These are phyloP conservation scores for Boletus rubropictus DNA, from an alignment of 768 basidiomycete genomes.

Conservation along the genomic window DNA sequence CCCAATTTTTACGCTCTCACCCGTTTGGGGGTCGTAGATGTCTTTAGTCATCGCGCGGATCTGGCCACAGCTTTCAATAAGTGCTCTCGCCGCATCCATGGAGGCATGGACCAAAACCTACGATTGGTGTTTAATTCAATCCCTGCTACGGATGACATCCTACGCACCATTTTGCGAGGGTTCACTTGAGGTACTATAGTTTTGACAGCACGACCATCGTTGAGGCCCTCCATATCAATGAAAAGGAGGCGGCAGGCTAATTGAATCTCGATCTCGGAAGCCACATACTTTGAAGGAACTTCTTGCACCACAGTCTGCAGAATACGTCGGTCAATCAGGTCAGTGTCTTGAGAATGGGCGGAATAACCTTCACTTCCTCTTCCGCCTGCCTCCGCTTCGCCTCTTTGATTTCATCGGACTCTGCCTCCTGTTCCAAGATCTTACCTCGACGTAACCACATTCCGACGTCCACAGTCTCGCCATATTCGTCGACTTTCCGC, in stretches of 20 bases:
- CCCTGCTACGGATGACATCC: not conserved
- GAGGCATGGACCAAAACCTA: slow-evolving; percentile 89
- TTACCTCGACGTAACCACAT: slow-evolving; percentile 94
- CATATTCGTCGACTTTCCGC: slow-evolving; percentile 89
- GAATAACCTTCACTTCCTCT: slow-evolving; percentile 66
- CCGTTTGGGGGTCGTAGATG: slow-evolving; percentile 70
- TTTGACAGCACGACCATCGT: slow-evolving; percentile 95
- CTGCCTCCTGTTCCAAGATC: slow-evolving; percentile 84
- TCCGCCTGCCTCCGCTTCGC: slow-evolving; percentile 58
- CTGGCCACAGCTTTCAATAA: slow-evolving; percentile 76
- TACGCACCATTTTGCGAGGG: slow-evolving; percentile 83
- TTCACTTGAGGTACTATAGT: slow-evolving; percentile 95
- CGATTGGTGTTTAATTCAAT: not conserved
- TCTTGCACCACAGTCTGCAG: slow-evolving; percentile 70
- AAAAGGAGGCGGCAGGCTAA: slow-evolving; percentile 83
- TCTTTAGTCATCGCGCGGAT: slow-evolving; percentile 91
- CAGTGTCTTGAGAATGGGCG: not conserved
- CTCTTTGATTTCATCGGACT: slow-evolving; percentile 75
- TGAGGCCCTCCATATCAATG: slow-evolving; percentile 93
- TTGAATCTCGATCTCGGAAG: slow-evolving; percentile 69
- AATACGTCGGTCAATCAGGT: slow-evolving; percentile 6
- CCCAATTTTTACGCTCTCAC: slow-evolving; percentile 85
- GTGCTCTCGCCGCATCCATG: slow-evolving; percentile 54
- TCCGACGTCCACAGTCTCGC: slow-evolving; percentile 90
- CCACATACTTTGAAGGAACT: slow-evolving; percentile 87